Percentiles rank a stretch among this genome's conserved stretches.
Evolutionary conservation across 192 early-diverging fungal genomes (phyloP).

Genomic region (Irineochytrium annulatum): DNA sequence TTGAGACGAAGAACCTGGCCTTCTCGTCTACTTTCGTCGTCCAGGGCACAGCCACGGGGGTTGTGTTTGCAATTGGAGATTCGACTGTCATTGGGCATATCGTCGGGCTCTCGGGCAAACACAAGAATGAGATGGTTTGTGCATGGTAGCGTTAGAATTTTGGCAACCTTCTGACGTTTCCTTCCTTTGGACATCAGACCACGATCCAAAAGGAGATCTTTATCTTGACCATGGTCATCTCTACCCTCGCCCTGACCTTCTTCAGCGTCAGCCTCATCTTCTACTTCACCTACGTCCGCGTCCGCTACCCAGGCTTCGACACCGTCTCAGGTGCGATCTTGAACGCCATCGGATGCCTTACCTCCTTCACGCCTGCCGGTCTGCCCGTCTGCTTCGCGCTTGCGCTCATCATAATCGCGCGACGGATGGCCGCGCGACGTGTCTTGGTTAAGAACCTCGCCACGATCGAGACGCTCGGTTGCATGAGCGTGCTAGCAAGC

Average conservation of each 20-base stretch:
- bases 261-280: slow-evolving; percentile 10
- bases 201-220: slow-evolving; percentile 60
- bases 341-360: slow-evolving; percentile 22
- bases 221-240: slow-evolving; percentile 68
- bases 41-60: slow-evolving; percentile 65
- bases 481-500: slow-evolving; percentile 67
- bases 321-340: slow-evolving; percentile 18
- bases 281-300: slow-evolving; percentile 12
- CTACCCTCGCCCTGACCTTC: slow-evolving; percentile 29
- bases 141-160: too few relatives aligned
- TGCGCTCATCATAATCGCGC: slow-evolving; percentile 71
- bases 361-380: slow-evolving; percentile 49
- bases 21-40: slow-evolving; percentile 69
- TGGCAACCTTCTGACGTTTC: too few relatives aligned
- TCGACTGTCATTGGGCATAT: slow-evolving; percentile 74
- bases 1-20: slow-evolving; percentile 81
- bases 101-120: slow-evolving; percentile 48
- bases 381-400: slow-evolving; percentile 78
- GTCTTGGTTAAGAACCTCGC: slow-evolving; percentile 79
- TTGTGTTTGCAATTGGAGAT: slow-evolving; percentile 77
- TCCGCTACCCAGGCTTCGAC: slow-evolving; percentile 14
- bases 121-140: slow-evolving; percentile 15
- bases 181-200: too few relatives aligned
- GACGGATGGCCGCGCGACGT: slow-evolving; percentile 60
- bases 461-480: slow-evolving; percentile 84